Evolutionary conservation across 2,329 filamentous ascomycete genomes (phyloP).

Genomic region (Botrytis medusae): DNA sequence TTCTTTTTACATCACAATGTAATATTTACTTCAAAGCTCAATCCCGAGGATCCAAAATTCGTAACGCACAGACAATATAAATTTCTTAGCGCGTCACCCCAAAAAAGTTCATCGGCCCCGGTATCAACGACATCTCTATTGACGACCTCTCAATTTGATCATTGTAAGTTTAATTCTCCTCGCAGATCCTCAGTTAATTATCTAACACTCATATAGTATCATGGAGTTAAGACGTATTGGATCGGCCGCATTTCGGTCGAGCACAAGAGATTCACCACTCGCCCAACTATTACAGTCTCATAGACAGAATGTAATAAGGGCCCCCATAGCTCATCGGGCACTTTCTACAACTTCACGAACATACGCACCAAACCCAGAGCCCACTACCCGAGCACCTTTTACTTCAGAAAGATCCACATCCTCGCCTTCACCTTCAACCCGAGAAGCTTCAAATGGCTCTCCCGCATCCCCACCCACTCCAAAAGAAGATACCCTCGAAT

Average conservation of each 20-base stretch:
- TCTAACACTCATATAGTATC: conserved; percentile 26
- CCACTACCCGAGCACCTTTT: conserved; percentile 9
- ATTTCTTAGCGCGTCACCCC: conserved; percentile 20
- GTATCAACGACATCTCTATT: conserved; percentile 30
- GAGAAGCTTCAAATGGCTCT: not conserved
- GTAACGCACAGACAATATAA: conserved; percentile 17
- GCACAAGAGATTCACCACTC: not conserved
- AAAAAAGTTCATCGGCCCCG: conserved; percentile 13
- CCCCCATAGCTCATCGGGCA: conserved; percentile 4
- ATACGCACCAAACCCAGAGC: not conserved
- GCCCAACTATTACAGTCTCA: not conserved
- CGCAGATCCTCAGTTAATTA: conserved; percentile 21
- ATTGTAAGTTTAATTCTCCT: conserved; percentile 27
- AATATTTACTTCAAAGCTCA: not conserved
- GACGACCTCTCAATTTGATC: conserved; percentile 19
- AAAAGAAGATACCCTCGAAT: conserved; percentile 21
- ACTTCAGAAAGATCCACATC: not conserved
- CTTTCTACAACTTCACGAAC: conserved; percentile 12
- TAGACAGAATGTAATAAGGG: not conserved
- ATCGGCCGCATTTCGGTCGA: conserved; percentile 6
- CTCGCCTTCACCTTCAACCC: not conserved
- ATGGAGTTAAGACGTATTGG: conserved; percentile 40
- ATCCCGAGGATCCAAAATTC: conserved; percentile 9
- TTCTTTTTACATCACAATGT: not conserved
- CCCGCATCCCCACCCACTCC: conserved; percentile 7